Conservation (phyloP, 2,329 filamentous ascomycete genomes). For the Xylariaceae sp. region DNA sequence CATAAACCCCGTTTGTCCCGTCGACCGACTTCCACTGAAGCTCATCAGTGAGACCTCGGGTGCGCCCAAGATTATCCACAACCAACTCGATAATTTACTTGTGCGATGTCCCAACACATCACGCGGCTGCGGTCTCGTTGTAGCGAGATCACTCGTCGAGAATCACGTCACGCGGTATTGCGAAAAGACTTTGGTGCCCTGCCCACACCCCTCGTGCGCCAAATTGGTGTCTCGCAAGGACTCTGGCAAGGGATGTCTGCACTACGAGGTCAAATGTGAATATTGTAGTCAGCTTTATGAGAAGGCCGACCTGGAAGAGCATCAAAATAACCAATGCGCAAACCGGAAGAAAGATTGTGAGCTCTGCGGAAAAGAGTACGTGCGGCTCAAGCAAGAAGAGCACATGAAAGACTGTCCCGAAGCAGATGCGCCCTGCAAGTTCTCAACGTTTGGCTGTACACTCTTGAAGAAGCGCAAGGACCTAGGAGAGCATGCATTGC, state of each 20-base stretch:
- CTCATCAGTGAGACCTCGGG: conserved; percentile 29
- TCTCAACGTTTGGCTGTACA: conserved; percentile 46
- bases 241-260: conserved; percentile 50
- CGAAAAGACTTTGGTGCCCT: conserved; percentile 52
- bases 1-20: conserved; percentile 48
- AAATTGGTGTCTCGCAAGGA: conserved; percentile 50
- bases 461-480: conserved; percentile 36
- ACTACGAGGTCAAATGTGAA: conserved; percentile 48
- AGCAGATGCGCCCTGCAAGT: conserved; percentile 41
- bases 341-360: conserved; percentile 47
- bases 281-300: conserved; percentile 51
- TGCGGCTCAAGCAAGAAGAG: conserved; percentile 41
- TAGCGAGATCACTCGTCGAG: conserved; percentile 52
- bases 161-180: conserved; percentile 56
- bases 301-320: conserved; percentile 44
- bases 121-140: conserved; percentile 47
- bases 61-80: conserved; percentile 49
- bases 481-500: conserved; percentile 42
- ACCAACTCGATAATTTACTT: conserved; percentile 57
- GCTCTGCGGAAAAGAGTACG: conserved; percentile 44
- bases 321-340: conserved; percentile 41
- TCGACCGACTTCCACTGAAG: conserved; percentile 48
- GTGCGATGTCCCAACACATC: conserved; percentile 55
- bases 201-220: conserved; percentile 49
- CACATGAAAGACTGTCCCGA: conserved; percentile 48